Evolutionary conservation across 1,139 yeast genomes (phyloP).

Genomic region (Kurtzmaniella quercitrusa): DNA sequence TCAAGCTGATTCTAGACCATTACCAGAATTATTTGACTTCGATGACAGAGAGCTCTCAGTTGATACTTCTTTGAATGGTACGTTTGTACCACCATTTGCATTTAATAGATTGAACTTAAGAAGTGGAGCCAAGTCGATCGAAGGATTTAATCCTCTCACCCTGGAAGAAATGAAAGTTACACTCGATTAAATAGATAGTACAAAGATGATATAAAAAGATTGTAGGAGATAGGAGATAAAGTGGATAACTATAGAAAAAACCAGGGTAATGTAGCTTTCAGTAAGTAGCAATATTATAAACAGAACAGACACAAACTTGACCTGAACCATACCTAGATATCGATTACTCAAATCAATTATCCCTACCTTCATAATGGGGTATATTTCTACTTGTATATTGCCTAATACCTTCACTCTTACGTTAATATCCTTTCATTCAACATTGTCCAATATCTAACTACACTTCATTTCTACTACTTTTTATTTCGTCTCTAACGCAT

Average conservation of each 20-base stretch:
- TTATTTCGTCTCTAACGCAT: background rate
- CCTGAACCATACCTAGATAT: too few relatives aligned
- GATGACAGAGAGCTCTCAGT: slow-evolving; percentile 46
- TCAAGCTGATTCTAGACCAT: slow-evolving; percentile 39
- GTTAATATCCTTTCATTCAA: too few relatives aligned
- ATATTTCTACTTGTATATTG: too few relatives aligned
- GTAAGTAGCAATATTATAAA: too few relatives aligned
- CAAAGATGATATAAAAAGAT: background rate
- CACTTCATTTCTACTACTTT: too few relatives aligned
- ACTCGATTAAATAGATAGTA: slow-evolving; percentile 21
- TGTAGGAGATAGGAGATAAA: background rate
- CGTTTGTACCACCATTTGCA: slow-evolving; percentile 41
- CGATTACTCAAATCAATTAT: too few relatives aligned
- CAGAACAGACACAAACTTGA: too few relatives aligned
- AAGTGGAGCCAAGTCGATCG: slow-evolving; percentile 19
- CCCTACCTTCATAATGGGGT: too few relatives aligned
- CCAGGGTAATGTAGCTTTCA: background rate
- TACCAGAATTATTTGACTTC: slow-evolving; percentile 48
- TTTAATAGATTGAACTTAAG: slow-evolving; percentile 24
- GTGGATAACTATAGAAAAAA: background rate
- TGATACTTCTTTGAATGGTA: slow-evolving; percentile 29
- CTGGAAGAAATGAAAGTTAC: slow-evolving; percentile 32
- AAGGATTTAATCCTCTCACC: slow-evolving; percentile 32
- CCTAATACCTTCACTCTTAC: too few relatives aligned
- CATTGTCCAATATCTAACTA: too few relatives aligned